Conservation (phyloP, 305 asterid species). For the Solanum hybrid region DNA sequence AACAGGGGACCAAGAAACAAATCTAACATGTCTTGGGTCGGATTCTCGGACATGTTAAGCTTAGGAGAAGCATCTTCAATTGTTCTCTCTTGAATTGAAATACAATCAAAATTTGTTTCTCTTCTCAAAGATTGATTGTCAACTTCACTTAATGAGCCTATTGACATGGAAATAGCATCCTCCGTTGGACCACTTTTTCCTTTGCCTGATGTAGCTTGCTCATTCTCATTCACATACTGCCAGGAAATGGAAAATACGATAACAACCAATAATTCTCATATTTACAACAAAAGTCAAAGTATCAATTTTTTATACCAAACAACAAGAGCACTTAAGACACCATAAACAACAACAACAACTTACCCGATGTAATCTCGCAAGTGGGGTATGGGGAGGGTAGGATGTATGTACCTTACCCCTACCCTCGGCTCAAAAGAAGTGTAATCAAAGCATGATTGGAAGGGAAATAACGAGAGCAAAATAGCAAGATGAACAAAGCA, state of each 20-base stretch:
- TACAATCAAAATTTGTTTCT: neutral
- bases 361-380: neutral
- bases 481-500: neutral
- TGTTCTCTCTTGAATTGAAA: constrained; percentile 2
- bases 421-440: neutral
- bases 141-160: constrained; percentile 1
- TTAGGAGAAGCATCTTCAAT: constrained; percentile 3
- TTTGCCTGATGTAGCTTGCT: constrained; percentile 9
- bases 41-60: constrained; percentile 20
- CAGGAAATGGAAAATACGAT: neutral
- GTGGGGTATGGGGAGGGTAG: neutral
- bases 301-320: neutral
- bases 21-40: constrained; percentile 33
- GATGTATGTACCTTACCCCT: neutral
- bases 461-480: neutral
- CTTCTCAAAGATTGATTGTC: neutral
- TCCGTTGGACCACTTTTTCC: neutral
- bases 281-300: neutral
- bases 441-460: neutral
- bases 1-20: constrained; percentile 33
- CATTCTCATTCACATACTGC: constrained; percentile 12
- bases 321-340: neutral
- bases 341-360: neutral
- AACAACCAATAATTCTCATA: neutral
- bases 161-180: neutral